Evolutionary conservation across 768 basidiomycete genomes (phyloP), one percentile per base, ranked within the genome.

Genomic region (Cytidiella melzeri): DNA sequence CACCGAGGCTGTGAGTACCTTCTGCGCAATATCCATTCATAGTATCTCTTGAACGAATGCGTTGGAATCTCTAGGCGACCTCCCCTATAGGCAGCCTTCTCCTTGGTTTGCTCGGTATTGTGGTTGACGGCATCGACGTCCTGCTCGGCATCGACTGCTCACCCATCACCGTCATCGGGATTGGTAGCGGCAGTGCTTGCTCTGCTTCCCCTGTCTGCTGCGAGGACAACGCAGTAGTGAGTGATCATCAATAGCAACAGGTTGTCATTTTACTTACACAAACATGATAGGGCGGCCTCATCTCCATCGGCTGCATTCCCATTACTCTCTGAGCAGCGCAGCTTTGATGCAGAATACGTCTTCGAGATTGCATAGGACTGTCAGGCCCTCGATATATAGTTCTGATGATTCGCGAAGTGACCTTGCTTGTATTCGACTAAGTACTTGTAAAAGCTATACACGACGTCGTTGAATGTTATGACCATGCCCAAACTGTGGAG

Each of bases 71-170:
- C 10, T 37, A 59, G 56, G 34, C 58, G 3, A 45, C 34, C 34
- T 54, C 52, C 4, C 26, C 50, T 15, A 45, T 19, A 12, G 60
- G 45, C 26, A 38, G 21, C 26, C 1, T 41, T 21, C 37, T 59
- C 42, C 24, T 58, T 25, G 57, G 58, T 25, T 41, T 60, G 19
- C 52, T 63, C 18, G 64, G 62, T 12, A 46, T 65, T 42, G 52
- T 57, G 23, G 45, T 62, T 27, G 41, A 47, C 11, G 55, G 55
- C 46, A 18, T 56, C 41, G 48, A n/a, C n/a, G n/a, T n/a, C n/a
- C n/a, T n/a, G n/a, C n/a, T 63, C 36, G 62, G 63, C 3, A 28
- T 62, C 20, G 48, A 41, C 45, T 66, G 63, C 52, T 55, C 55
- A 21, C 58, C 61, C 21, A 48, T 63, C 48, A 54, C 28, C 39